Conservation (phyloP, 2,329 filamentous ascomycete species). For the Ploettnerulaceae sp. region DNA sequence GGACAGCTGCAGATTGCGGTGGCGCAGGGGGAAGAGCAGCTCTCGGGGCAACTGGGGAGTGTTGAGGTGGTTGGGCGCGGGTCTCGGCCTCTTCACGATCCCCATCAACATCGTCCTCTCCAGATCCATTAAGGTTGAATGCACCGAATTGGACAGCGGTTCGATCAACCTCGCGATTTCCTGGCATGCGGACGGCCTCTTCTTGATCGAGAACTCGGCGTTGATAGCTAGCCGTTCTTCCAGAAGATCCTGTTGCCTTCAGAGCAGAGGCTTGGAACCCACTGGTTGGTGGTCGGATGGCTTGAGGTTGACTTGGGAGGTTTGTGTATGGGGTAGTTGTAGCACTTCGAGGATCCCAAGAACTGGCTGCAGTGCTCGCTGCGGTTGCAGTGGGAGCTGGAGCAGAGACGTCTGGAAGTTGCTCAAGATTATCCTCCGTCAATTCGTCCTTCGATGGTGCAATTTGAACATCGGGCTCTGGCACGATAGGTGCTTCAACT, state of each 20-base stretch:
- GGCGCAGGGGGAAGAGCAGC: constrained; percentile 75
- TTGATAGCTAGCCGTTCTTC: constrained; percentile 74
- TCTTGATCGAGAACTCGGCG: constrained; percentile 89
- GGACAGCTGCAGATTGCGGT: constrained; percentile 47
- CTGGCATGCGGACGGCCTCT: constrained; percentile 97
- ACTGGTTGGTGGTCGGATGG: constrained; percentile 53
- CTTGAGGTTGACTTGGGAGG: constrained; percentile 51
- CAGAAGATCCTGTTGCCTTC: constrained; percentile 62
- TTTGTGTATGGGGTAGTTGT: constrained; percentile 61
- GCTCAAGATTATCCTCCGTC: constrained; percentile 88
- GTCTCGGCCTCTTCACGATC: constrained; percentile 95
- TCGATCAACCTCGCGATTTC: constrained; percentile 89
- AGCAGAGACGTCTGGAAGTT: constrained; percentile 75
- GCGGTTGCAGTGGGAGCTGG: constrained; percentile 76
- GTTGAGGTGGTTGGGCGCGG: constrained; percentile 84
- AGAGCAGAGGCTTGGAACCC: constrained; percentile 76
- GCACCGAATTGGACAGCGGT: constrained; percentile 94
- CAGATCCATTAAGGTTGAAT: constrained; percentile 76
- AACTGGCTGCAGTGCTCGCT: constrained; percentile 84
- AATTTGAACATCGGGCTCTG: constrained; percentile 46
- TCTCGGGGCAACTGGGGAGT: constrained; percentile 83
- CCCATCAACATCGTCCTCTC: constrained; percentile 83
- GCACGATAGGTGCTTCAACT: constrained; percentile 24
- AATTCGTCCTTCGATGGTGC: constrained; percentile 74
- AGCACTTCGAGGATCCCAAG: constrained; percentile 65